Base-by-base conservation (phyloP, 2,329 filamentous ascomycete genomes). In the Botrytis pseudocinerea region DNA sequence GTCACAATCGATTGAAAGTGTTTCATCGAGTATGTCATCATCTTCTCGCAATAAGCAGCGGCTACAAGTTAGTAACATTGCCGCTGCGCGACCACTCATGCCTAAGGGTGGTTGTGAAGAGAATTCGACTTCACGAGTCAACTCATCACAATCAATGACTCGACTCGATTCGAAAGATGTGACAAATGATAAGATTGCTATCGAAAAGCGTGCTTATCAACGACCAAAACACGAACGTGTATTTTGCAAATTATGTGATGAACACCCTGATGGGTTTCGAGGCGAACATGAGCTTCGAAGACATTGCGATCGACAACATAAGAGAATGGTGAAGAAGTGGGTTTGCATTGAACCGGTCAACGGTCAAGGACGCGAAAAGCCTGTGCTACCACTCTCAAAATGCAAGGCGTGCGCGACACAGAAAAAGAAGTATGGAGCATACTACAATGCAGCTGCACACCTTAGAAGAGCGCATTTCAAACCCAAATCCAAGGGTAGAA, bases 371-470 rank as follows among this genome's bases (percentile, higher is more conserved):
- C 74, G 82, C 83, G 87, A 82, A 78, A 85, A 77, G 80, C 89
- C 83, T 82, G 86, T 87, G 83, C 87, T 82, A 70, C 91, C 94
- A 59, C 87, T 98, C 48, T 74, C 76, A 14, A 75, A 74, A 73
- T 80, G 79, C 88, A 97, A 97, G 82, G 89, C 92, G 65, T 98
- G 95, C 82, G 87, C 87, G 66, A 87, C 87, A 62, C 84, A 87
- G 72, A 98, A 97, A 85, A 98, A 98, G 85, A 87, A 89, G 73
- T 98, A 98, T 78, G 92, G 92, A 5, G 93, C 93, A 25, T 96
- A 98, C 83, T 98, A 98, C 83, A 98, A 98, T 79, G 95, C 95
- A 0, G 94, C 94, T 0, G 95, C 94, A 0, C 95, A 98, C 81
- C 87, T 98, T 14, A 89, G 95, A 60, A 90, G 95, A 68, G 92